Conservation (phyloP, 1,284 basidiomycete genomes). For the Hymenochaete sp. region DNA sequence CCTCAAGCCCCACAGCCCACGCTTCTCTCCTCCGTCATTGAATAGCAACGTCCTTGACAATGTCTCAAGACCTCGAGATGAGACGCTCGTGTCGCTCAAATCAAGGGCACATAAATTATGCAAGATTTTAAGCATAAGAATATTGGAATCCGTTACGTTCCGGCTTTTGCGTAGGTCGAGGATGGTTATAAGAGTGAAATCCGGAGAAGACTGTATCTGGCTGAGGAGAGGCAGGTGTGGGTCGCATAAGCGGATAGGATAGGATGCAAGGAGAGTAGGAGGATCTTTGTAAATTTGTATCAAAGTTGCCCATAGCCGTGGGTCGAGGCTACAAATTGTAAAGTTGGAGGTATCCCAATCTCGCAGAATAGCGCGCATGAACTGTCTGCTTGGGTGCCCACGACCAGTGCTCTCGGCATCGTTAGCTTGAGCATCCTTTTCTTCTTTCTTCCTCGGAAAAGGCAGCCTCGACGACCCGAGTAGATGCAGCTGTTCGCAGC, state of each 20-base stretch:
- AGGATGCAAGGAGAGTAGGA: slow-evolving; percentile 36
- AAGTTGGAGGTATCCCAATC: slow-evolving; percentile 21
- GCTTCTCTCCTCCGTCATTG: slow-evolving; percentile 23
- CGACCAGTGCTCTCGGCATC: no score
- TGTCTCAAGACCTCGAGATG: slow-evolving; percentile 40
- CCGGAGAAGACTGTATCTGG: slow-evolving; percentile 38
- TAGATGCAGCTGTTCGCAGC: slow-evolving; percentile 32
- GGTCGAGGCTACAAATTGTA: slow-evolving; percentile 34
- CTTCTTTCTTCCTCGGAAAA: slow-evolving; percentile 23
- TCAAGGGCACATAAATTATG: slow-evolving; percentile 53
- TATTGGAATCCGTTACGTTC: slow-evolving; percentile 46
- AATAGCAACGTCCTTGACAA: slow-evolving; percentile 33
- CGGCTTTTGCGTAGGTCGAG: slow-evolving; percentile 45
- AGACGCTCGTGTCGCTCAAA: slow-evolving; percentile 42
- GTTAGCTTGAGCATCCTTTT: slow-evolving; percentile 27
- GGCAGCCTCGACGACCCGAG: slow-evolving; percentile 25
- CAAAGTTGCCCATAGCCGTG: slow-evolving; percentile 52
- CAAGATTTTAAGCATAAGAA: slow-evolving; percentile 40
- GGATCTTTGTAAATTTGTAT: slow-evolving; percentile 48
- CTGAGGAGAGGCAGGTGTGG: slow-evolving; percentile 48
- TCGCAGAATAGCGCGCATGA: slow-evolving; percentile 32
- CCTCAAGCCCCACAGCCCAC: slow-evolving; percentile 50
- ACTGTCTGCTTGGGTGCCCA: no score
- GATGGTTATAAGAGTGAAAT: slow-evolving; percentile 55
- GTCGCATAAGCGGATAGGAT: slow-evolving; percentile 45